Evolutionary conservation across 768 basidiomycete genomes (phyloP), one percentile per base, ranked within the genome.

Genomic region (Lanmaoa pseudosensibilis): DNA sequence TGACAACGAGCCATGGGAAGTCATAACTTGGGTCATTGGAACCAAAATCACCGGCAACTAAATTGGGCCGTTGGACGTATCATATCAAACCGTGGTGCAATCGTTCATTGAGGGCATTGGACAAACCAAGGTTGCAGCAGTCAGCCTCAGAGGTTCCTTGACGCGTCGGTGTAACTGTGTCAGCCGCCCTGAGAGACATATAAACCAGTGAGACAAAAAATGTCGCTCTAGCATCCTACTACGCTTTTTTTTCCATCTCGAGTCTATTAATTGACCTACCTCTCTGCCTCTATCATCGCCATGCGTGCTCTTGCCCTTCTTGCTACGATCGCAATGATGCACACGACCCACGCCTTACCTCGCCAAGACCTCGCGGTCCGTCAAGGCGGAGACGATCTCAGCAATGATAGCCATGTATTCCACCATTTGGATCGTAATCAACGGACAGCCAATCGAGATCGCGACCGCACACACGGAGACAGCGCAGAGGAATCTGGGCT

Each of bases 371-470:
- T 71, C 51, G 41, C 56, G 52, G 54, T 52, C 21, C 60, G 55
- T 40, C 53, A 54, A 25, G 55, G 36, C 47, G 57, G 50, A 40
- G 27, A 58, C 59, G 57, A 67, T 40, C 55, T 63, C 54, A 52
- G 50, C 27, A 57, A 66, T 54, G 59, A 66, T 27, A 60, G 48
- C 21, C 58, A 70, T 44, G 25, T 66, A 27, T 68, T 70, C 53
- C 68, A 70, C 19, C 68, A 72, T 51, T 33, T 70, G 46, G 70
- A 72, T 50, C 71, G 61, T 16, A 72, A 69, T 50, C 71, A 53
- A 38, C 59, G 56, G 21, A 69, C 67, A 9, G 64, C 66, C 54
- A 50, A 50, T 52, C 57, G 40, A 9, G 50, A 59, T 40, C 64
- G 50, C 41, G 52, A 57, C 19, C 56, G 36, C 36, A 27, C n/a